phyloP scores from a whole-genome alignment of 495 filamentous ascomycete species.

The Bathelium albidoporum region DNA sequence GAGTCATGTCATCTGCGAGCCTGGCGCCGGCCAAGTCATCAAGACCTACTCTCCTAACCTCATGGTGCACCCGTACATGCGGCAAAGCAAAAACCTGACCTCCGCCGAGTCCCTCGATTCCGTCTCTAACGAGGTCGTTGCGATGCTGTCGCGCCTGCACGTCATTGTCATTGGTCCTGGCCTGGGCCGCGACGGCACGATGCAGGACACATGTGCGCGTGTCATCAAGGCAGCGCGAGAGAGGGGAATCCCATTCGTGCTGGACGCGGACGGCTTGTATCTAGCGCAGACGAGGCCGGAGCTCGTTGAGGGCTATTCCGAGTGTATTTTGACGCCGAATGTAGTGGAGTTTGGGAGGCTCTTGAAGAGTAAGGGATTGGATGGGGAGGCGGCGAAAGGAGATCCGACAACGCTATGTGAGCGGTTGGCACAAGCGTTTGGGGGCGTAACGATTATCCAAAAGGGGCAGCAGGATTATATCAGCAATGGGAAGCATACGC shows the following conservation, averaged over 20 bases:
- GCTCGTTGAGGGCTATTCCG: conserved; percentile 65
- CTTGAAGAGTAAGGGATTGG: conserved; percentile 57
- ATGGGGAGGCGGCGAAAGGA: conserved; percentile 41
- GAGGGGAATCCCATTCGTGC: conserved; percentile 64
- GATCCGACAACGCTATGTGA: conserved; percentile 52
- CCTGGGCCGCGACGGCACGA: conserved; percentile 76
- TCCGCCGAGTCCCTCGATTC: conserved; percentile 35
- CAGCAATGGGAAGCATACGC: conserved; percentile 65
- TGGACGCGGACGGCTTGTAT: conserved; percentile 84
- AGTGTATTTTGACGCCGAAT: conserved; percentile 90
- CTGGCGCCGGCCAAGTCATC: conserved; percentile 71
- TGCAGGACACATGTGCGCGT: conserved; percentile 73
- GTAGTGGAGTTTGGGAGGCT: conserved; percentile 84
- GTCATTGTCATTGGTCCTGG: conserved; percentile 92
- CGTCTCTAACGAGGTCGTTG: conserved; percentile 62
- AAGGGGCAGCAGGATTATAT: conserved; percentile 84
- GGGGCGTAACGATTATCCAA: conserved; percentile 81
- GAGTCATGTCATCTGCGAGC: conserved; percentile 96
- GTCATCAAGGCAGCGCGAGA: conserved; percentile 74
- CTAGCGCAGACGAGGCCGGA: conserved; percentile 66
- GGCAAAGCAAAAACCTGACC: conserved; percentile 48
- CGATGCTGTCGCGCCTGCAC: conserved; percentile 75
- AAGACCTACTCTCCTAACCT: conserved; percentile 97
- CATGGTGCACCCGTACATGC: conserved; percentile 96
- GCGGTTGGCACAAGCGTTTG: conserved; percentile 63